Conservation (phyloP, 2,329 filamentous ascomycete genomes). For the Diaporthe ampelina region DNA sequence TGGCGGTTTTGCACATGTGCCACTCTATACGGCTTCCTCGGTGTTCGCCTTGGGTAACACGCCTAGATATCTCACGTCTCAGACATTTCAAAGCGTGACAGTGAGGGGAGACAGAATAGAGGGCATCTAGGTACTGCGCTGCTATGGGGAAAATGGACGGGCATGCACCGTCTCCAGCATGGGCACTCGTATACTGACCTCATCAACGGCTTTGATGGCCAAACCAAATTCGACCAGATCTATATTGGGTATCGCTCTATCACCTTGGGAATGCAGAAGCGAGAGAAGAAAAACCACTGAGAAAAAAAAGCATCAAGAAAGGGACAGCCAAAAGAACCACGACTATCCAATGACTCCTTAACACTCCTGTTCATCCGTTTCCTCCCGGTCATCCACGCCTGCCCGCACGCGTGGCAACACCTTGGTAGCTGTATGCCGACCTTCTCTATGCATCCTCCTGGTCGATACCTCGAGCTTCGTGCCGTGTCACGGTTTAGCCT, state of each 20-base stretch:
- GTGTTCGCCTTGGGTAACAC: background rate
- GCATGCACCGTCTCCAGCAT: too few species aligned
- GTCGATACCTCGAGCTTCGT: too few species aligned
- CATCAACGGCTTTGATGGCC: background rate
- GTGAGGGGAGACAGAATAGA: background rate
- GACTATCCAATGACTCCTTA: background rate
- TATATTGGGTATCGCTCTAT: slow-evolving; percentile 33
- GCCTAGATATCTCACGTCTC: background rate
- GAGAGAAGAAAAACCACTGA: background rate
- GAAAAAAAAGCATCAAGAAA: background rate
- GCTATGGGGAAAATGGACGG: too few species aligned
- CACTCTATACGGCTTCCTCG: background rate
- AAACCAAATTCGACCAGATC: background rate
- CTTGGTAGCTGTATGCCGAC: background rate
- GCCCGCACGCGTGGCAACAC: slow-evolving; percentile 8
- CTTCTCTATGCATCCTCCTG: background rate
- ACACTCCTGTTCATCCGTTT: background rate
- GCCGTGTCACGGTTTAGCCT: background rate
- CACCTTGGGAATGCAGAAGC: background rate
- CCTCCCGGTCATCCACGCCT: background rate
- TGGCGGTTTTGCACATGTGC: background rate
- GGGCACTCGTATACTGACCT: too few species aligned
- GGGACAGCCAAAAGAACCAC: background rate
- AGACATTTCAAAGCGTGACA: background rate
- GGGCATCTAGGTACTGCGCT: too few species aligned